These are phyloP conservation scores for Pichia sp. DNA, from an alignment of 1,139 yeast genomes.

Conservation along the genomic window DNA sequence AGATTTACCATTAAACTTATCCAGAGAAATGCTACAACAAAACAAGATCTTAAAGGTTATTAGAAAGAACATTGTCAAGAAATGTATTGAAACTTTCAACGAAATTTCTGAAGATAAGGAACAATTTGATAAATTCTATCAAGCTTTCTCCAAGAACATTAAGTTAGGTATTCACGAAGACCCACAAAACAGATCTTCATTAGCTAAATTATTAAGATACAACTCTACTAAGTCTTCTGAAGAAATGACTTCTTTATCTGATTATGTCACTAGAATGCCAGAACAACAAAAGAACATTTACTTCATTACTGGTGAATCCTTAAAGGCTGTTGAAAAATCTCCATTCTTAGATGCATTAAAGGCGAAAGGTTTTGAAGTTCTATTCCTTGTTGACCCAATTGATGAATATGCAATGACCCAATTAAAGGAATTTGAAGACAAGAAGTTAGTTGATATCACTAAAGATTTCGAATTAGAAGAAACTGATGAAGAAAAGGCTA, in stretches of 20 bases:
- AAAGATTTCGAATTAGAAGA: constrained; percentile 99
- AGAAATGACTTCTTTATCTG: constrained; percentile 90
- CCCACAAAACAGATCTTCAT: constrained; percentile 91
- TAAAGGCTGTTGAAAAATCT: constrained; percentile 96
- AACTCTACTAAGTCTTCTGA: constrained; percentile 93
- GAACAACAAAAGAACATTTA: constrained; percentile 99
- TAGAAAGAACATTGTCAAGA: constrained; percentile 98
- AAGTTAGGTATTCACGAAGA: constrained; percentile 99
- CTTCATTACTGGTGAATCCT: constrained; percentile 98
- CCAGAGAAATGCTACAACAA: constrained; percentile 99
- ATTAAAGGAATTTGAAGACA: constrained; percentile 98
- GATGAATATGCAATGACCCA: constrained; percentile 99
- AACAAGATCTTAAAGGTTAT: constrained; percentile 99
- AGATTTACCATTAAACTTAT: constrained; percentile 98
- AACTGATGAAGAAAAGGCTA: constrained; percentile 93
- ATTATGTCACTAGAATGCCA: constrained; percentile 99
- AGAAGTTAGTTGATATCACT: constrained; percentile 97
- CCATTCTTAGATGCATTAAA: constrained; percentile 99
- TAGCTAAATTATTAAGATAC: constrained; percentile 95
- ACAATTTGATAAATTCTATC: constrained; percentile 97
- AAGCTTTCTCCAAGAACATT: constrained; percentile 96
- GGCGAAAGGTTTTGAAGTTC: constrained; percentile 97
- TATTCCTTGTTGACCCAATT: constrained; percentile 97
- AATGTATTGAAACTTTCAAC: constrained; percentile 95
- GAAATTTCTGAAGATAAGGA: constrained; percentile 99